A percentile compares a stretch with the other conserved stretches of the same genome.
Evolutionary conservation across 352 stramenopile species (phyloP).

Genomic region (Globisporangium nunn): DNA sequence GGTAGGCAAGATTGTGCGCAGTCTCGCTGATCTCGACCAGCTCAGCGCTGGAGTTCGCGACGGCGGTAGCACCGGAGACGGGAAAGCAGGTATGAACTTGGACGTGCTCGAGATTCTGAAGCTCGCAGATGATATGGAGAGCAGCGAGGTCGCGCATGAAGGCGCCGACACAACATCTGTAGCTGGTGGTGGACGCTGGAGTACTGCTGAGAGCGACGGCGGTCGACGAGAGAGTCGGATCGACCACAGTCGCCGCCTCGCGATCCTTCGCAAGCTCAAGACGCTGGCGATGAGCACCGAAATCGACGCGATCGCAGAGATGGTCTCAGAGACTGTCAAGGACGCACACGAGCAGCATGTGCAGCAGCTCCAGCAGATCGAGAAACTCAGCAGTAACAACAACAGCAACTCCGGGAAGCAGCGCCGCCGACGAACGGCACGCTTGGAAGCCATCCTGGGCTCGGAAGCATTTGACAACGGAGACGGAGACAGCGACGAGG

Average conservation of each 20-base stretch:
- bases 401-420: neutral
- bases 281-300: conserved; percentile 11
- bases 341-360: conserved; percentile 22
- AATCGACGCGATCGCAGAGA: conserved; percentile 13
- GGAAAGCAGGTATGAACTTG: conserved; percentile 14
- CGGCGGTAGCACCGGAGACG: conserved; percentile 1
- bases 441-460: conserved; percentile 1
- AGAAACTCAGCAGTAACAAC: conserved; percentile 1
- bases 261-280: conserved; percentile 16
- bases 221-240: conserved; percentile 7
- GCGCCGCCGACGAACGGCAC: neutral
- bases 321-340: conserved; percentile 18
- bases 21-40: conserved; percentile 35
- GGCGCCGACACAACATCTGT: too few relatives aligned
- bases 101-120: conserved; percentile 42
- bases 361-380: conserved; percentile 12
- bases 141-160: conserved; percentile 5
- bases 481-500: conserved; percentile 6
- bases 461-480: neutral
- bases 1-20: conserved; percentile 54
- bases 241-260: conserved; percentile 11
- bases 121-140: conserved; percentile 50
- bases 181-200: too few relatives aligned
- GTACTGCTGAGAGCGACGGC: neutral
- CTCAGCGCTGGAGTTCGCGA: conserved; percentile 10